Percentiles rank a stretch among this genome's conserved stretches.
These are phyloP conservation scores for Leccinum rimulosum DNA, from an alignment of 768 basidiomycete species.

Conservation along the genomic window DNA sequence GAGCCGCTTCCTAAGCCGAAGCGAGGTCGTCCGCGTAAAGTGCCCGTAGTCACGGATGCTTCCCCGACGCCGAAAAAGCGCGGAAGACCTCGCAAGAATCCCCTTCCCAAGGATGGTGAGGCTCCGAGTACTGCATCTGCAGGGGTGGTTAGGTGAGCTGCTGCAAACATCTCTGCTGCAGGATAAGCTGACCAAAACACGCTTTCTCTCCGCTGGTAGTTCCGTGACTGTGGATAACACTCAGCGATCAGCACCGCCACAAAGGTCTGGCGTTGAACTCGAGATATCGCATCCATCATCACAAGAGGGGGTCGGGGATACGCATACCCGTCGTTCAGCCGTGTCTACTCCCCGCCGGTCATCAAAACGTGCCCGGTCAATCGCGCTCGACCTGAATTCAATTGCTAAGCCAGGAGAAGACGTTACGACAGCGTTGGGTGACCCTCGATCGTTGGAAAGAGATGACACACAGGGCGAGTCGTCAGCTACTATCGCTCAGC, in stretches of 20 bases:
- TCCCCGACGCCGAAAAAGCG: conserved; percentile 31
- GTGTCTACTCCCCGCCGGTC: neutral
- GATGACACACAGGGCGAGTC: neutral
- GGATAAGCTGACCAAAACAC: conserved; percentile 1
- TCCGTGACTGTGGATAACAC: neutral
- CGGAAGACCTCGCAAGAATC: conserved; percentile 34
- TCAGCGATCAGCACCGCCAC: neutral
- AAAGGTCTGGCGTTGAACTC: neutral
- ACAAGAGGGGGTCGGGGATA: neutral
- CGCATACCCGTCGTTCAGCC: neutral
- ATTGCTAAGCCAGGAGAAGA: neutral
- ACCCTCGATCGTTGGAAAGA: neutral
- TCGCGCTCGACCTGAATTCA: neutral
- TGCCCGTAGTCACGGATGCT: conserved; percentile 9
- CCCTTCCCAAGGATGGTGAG: conserved; percentile 2
- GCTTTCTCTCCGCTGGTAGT: neutral
- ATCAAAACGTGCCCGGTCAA: conserved; percentile 6
- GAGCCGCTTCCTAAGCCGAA: conserved; percentile 36
- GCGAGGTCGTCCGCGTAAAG: conserved; percentile 56
- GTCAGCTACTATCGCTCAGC: neutral
- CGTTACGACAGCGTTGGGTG: neutral
- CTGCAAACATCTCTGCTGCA: neutral
- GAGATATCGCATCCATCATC: neutral
- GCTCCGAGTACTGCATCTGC: neutral
- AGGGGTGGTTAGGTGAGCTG: neutral